Evolutionary conservation across 2,329 filamentous ascomycete genomes (phyloP).

Genomic region (Incumbomyces lentus): DNA sequence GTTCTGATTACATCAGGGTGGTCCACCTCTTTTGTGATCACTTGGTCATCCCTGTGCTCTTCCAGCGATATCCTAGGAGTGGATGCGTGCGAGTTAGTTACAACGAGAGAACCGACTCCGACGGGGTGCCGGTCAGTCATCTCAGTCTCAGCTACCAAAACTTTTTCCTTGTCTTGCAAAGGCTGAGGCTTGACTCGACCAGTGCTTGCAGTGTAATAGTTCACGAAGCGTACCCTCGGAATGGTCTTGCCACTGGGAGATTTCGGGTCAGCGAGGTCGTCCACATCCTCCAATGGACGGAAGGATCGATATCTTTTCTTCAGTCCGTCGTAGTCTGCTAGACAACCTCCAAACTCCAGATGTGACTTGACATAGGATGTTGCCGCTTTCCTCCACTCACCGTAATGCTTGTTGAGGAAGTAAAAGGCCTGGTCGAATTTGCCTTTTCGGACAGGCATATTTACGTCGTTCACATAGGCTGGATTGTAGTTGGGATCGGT

Average conservation of each 20-base stretch:
- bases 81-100: background rate
- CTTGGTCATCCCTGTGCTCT: slow-evolving; percentile 31
- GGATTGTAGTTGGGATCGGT: slow-evolving; percentile 60
- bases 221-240: slow-evolving; percentile 61
- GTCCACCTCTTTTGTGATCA: slow-evolving; percentile 24
- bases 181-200: slow-evolving; percentile 52
- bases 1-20: slow-evolving; percentile 4
- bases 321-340: slow-evolving; percentile 65
- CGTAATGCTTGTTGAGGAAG: slow-evolving; percentile 72
- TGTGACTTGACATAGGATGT: slow-evolving; percentile 68
- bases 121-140: slow-evolving; percentile 17
- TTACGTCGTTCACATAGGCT: slow-evolving; percentile 63
- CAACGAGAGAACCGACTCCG: background rate
- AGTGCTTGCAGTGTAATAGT: slow-evolving; percentile 82
- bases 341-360: slow-evolving; percentile 69
- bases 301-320: slow-evolving; percentile 60
- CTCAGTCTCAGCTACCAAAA: slow-evolving; percentile 4
- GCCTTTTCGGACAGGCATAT: slow-evolving; percentile 57
- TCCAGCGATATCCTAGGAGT: slow-evolving; percentile 40
- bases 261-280: slow-evolving; percentile 39
- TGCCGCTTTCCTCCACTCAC: slow-evolving; percentile 59
- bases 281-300: slow-evolving; percentile 60
- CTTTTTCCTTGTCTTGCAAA: background rate
- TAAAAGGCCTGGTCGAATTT: slow-evolving; percentile 54
- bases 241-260: slow-evolving; percentile 23